Base-by-base conservation (phyloP, 306 rosid genomes). In the Hippophae tibetana region DNA sequence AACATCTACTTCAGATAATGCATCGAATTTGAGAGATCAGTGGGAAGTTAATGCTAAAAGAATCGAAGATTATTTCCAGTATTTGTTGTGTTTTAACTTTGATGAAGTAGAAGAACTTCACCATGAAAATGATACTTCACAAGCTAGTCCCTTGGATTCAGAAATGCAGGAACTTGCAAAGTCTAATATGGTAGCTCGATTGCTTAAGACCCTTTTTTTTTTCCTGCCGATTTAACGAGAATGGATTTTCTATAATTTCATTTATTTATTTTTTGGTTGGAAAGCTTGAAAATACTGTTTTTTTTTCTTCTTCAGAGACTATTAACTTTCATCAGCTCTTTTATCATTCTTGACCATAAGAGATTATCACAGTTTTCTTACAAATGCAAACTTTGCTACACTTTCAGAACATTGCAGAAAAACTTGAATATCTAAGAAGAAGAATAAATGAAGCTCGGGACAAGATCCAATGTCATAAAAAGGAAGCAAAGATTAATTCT, bases 31-130 rank as follows among this genome's bases (percentile, higher is more conserved):
- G 43, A 71, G 65, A 69, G 73, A 66, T 43, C 86, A 70, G n/a
- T 90, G 94, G 97, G 88, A 81, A 62, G 26, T 43, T 46, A 49
- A 71, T 74, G 76, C 67, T 56, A 76, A 70, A 58, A 94, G 78
- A 61, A 85, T 86, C 41, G 90, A 86, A 9, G 72, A 51, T 41
- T 90, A 84, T 62, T 72, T 67, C 57, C 86, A 75, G 69, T 76
- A 80, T 43, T 56, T 82, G 65, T 40, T 69, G 54, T 67, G 82
- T 52, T 74, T 72, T 18, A 74, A 76, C 55, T 56, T 69, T 68
- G 81, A 74, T 12, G 84, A 63, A 63, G 74, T 70, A 60, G 63
- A 67, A 6, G 53, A 46, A 56, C 54, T 8, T 55, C 83, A 45
- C 57, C 72, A 40, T 9, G 78, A 74, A 5, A 72, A 67, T 51